A percentile compares a stretch with the other conserved stretches of the same genome.
Evolutionary conservation across 2,329 filamentous ascomycete genomes (phyloP).

Genomic region (Botrytis galanthina): DNA sequence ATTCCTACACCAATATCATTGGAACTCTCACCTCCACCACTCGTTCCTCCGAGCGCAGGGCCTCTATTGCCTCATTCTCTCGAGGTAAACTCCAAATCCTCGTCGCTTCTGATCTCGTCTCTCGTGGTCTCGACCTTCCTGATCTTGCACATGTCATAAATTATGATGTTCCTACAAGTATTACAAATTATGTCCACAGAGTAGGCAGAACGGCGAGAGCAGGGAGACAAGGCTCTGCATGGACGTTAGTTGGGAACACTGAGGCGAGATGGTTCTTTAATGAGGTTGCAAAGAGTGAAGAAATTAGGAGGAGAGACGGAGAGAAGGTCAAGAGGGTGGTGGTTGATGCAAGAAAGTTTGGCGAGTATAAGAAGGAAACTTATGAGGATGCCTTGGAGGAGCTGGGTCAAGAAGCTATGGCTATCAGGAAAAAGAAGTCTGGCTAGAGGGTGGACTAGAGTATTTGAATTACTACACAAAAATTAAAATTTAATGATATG

Average conservation of each 20-base stretch:
- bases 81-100: constrained; percentile 66
- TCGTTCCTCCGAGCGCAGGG: constrained; percentile 67
- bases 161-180: constrained; percentile 82
- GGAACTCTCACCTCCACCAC: constrained; percentile 76
- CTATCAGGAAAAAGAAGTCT: constrained; percentile 13
- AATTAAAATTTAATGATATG: neutral
- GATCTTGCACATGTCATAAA: constrained; percentile 83
- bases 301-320: constrained; percentile 46
- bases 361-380: constrained; percentile 41
- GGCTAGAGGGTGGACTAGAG: neutral
- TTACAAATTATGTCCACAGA: constrained; percentile 84
- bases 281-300: constrained; percentile 63
- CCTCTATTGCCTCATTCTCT: constrained; percentile 65
- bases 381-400: constrained; percentile 53
- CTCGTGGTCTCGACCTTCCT: constrained; percentile 81
- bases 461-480: neutral
- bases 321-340: constrained; percentile 47
- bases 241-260: constrained; percentile 78
- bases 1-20: constrained; percentile 54
- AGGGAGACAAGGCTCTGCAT: constrained; percentile 71
- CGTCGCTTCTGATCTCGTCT: constrained; percentile 89
- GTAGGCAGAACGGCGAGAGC: constrained; percentile 89
- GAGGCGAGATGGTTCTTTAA: constrained; percentile 88
- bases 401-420: constrained; percentile 25
- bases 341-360: constrained; percentile 42